These are phyloP conservation scores for Prunus davidiana DNA, from an alignment of 306 rosid genomes.

Conservation along the genomic window DNA sequence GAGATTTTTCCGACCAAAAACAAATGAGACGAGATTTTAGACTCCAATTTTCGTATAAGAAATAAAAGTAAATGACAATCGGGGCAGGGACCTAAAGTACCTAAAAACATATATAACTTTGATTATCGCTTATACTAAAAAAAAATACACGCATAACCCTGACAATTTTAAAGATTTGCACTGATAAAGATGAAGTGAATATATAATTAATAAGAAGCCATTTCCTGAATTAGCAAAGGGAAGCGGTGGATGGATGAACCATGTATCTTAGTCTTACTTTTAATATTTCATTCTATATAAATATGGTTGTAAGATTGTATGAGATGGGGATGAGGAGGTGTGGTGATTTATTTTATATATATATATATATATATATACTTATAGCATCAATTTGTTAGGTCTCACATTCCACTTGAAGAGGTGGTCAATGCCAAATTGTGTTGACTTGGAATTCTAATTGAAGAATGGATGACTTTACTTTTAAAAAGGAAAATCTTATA, in stretches of 20 bases:
- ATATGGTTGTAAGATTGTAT: background rate
- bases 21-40: no score
- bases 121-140: background rate
- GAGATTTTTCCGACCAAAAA: no score
- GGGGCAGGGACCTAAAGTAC: no score
- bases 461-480: background rate
- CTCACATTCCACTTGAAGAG: background rate
- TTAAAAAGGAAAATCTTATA: background rate
- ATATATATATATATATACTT: background rate
- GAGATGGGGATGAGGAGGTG: no score
- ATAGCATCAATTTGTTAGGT: background rate
- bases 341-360: no score
- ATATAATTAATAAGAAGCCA: background rate
- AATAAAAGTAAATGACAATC: background rate
- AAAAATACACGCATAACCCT: background rate
- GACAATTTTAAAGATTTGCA: background rate
- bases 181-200: background rate
- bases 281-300: no score
- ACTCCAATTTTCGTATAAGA: background rate
- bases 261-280: no score
- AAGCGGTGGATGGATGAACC: no score
- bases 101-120: background rate
- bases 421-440: background rate
- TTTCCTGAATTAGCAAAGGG: background rate
- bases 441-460: conserved; percentile 3